phyloP scores from a whole-genome alignment of 306 rosid species.

The Comarum palustre region DNA sequence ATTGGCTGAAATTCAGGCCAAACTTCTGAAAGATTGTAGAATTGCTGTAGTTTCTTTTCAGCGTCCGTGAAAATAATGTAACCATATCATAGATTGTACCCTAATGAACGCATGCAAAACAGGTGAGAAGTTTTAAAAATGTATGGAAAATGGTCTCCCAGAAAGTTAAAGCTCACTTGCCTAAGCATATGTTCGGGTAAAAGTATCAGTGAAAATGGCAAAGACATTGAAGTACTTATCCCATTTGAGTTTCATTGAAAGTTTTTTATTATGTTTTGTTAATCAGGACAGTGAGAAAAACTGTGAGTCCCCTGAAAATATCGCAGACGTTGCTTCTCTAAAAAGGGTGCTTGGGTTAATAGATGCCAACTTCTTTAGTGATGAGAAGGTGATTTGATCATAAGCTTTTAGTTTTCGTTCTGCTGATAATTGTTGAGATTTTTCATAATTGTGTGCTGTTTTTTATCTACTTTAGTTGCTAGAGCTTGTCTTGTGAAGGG shows the following conservation, averaged over 20 bases:
- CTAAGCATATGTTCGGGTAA: slow-evolving; percentile 15
- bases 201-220: background rate
- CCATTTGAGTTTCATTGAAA: background rate
- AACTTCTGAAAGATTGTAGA: background rate
- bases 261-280: slow-evolving; percentile 15
- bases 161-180: slow-evolving; percentile 45
- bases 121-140: slow-evolving; percentile 37
- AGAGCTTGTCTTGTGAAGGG: slow-evolving; percentile 55
- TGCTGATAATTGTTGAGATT: background rate
- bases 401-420: background rate
- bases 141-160: slow-evolving; percentile 38
- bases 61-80: background rate
- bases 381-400: slow-evolving; percentile 35
- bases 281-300: slow-evolving; percentile 49
- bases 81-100: background rate
- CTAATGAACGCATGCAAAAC: slow-evolving; percentile 13
- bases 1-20: background rate
- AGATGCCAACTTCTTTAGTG: slow-evolving; percentile 62
- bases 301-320: slow-evolving; percentile 20
- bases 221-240: background rate
- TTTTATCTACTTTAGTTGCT: slow-evolving; percentile 31
- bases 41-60: background rate
- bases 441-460: background rate
- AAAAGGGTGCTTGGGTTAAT: slow-evolving; percentile 43
- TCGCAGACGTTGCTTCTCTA: slow-evolving; percentile 26